Evolutionary conservation across 2,329 filamentous ascomycete genomes (phyloP).

Genomic region (Colletotrichum coccodes): DNA sequence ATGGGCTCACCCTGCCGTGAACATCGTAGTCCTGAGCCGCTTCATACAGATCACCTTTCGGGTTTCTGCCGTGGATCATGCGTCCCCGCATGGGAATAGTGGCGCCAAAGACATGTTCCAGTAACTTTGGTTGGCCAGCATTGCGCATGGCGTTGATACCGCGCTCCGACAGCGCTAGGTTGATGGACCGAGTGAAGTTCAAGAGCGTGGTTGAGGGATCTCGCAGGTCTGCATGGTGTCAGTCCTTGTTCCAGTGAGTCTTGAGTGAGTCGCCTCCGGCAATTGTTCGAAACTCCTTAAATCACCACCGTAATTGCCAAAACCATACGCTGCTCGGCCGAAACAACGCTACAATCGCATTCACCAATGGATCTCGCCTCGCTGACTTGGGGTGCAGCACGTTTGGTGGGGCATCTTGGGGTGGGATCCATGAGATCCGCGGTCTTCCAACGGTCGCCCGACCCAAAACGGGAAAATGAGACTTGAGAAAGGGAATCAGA

Average conservation of each 20-base stretch:
- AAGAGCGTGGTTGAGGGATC: constrained; percentile 84
- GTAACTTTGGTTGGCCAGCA: constrained; percentile 72
- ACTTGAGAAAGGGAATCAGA: background rate
- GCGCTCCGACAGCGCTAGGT: constrained; percentile 91
- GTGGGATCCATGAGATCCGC: background rate
- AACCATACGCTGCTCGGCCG: too few species aligned
- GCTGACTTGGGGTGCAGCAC: background rate
- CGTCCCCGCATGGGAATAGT: constrained; percentile 95
- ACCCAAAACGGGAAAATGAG: constrained; percentile 4
- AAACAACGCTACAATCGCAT: background rate
- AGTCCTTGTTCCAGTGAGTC: background rate
- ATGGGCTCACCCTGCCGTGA: constrained; percentile 76
- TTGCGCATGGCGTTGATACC: constrained; percentile 88
- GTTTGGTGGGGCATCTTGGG: constrained; percentile 15
- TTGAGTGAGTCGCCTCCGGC: background rate
- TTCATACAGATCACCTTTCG: constrained; percentile 75
- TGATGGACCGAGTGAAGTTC: constrained; percentile 99
- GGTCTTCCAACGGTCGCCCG: background rate
- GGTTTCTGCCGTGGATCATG: constrained; percentile 86
- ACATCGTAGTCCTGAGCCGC: constrained; percentile 90
- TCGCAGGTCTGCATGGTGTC: constrained; percentile 75
- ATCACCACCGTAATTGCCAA: background rate
- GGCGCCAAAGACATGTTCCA: constrained; percentile 78
- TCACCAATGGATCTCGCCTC: constrained; percentile 7
- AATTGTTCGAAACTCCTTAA: background rate